Conservation (phyloP, 2,329 filamentous ascomycete genomes). For the Fusarium buxicola region DNA sequence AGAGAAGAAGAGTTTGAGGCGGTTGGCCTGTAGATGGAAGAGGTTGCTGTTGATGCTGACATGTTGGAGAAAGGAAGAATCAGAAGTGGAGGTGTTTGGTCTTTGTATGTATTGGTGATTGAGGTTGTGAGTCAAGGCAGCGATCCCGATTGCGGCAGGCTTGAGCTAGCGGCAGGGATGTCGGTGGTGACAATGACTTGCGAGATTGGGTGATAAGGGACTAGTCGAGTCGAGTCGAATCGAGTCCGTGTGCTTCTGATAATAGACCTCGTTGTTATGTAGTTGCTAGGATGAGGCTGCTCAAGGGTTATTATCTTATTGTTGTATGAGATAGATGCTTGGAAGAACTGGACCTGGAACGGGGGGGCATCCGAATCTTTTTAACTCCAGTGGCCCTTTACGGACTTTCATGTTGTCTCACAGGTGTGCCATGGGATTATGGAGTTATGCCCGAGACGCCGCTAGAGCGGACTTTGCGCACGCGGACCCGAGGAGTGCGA, state of each 20-base stretch:
- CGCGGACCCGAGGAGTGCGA: constrained; percentile 49
- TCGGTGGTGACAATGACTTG: constrained; percentile 47
- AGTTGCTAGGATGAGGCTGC: constrained; percentile 21
- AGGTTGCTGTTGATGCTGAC: constrained; percentile 46
- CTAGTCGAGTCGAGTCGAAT: constrained; percentile 35
- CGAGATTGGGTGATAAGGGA: constrained; percentile 45
- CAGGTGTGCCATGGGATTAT: constrained; percentile 40
- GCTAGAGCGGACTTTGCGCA: constrained; percentile 50
- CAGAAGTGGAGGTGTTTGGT: constrained; percentile 35
- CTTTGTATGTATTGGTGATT: constrained; percentile 43
- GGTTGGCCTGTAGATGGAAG: constrained; percentile 43
- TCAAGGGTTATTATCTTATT: constrained; percentile 19
- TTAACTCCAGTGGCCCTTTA: constrained; percentile 44
- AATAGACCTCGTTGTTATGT: constrained; percentile 24
- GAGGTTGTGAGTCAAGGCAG: constrained; percentile 45
- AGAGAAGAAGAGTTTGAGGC: constrained; percentile 46
- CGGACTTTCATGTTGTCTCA: constrained; percentile 41
- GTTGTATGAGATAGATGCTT: constrained; percentile 30
- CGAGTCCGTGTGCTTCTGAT: constrained; percentile 19
- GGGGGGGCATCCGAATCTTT: constrained; percentile 44
- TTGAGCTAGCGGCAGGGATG: constrained; percentile 47
- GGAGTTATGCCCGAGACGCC: constrained; percentile 45
- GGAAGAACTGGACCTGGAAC: constrained; percentile 13
- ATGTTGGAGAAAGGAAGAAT: constrained; percentile 43
- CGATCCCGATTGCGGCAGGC: constrained; percentile 47